phyloP scores from a whole-genome alignment of 306 rosid genomes.

The Malus asiatica region DNA sequence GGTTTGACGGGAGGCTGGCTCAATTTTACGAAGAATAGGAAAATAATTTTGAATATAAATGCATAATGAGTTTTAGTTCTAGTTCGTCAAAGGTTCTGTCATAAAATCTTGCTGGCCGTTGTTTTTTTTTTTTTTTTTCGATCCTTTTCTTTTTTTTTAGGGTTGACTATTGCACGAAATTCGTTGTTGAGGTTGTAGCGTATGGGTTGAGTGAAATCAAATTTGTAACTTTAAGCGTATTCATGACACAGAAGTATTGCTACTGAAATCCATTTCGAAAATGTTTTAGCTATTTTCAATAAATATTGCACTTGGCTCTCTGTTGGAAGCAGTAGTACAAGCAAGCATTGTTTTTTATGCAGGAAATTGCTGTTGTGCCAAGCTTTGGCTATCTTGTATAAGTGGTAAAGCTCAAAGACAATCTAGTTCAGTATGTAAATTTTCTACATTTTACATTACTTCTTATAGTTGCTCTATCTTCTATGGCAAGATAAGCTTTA shows the following conservation, averaged over 20 bases:
- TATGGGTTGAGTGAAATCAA: not conserved
- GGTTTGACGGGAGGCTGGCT: constrained; percentile 9
- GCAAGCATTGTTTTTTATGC: not conserved
- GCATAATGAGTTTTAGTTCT: not conserved
- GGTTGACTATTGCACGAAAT: not conserved
- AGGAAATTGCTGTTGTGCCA: not conserved
- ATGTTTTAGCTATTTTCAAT: not conserved
- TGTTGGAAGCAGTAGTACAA: not conserved
- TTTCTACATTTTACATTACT: not conserved
- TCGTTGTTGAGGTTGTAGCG: not conserved
- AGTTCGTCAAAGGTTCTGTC: not conserved
- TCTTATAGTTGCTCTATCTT: not conserved
- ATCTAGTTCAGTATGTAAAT: not conserved
- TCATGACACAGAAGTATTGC: not conserved
- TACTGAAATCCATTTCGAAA: not conserved
- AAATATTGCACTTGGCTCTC: not conserved
- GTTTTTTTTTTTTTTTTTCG: no score
- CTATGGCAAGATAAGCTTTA: not conserved
- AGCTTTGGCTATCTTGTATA: not conserved
- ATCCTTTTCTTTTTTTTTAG: not conserved
- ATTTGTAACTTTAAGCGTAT: not conserved
- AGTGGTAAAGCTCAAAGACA: not conserved
- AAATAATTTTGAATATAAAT: constrained; percentile 21
- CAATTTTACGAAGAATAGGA: not conserved
- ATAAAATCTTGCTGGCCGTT: not conserved